Conservation (phyloP, 345 rosid genomes). For the Rhodamnia rubescens region DNA sequence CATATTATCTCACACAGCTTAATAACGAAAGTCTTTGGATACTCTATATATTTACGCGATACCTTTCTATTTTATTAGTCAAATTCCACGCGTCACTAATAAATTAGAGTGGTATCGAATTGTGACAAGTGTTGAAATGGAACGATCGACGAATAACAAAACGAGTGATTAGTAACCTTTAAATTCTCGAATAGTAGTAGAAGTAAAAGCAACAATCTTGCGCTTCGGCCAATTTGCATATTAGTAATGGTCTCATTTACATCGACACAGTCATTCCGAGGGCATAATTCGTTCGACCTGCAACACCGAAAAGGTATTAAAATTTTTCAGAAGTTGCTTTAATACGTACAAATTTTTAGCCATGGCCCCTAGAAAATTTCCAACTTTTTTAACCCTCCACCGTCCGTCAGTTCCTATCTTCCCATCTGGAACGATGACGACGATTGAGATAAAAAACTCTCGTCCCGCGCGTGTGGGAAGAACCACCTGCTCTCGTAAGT, state of each 20-base stretch:
- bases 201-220: background rate
- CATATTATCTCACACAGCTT: too few relatives aligned
- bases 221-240: too few relatives aligned
- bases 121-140: background rate
- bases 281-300: too few relatives aligned
- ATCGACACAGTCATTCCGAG: too few relatives aligned
- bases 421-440: background rate
- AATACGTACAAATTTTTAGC: too few relatives aligned
- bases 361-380: background rate
- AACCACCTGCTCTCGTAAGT: background rate
- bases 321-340: too few relatives aligned
- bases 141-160: background rate
- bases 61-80: rapidly evolving
- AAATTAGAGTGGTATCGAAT: background rate
- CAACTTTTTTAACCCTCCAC: background rate
- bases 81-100: too few relatives aligned
- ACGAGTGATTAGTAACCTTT: background rate
- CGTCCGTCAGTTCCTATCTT: background rate
- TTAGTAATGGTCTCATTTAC: too few relatives aligned
- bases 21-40: too few relatives aligned
- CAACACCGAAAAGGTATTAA: too few relatives aligned
- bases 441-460: background rate
- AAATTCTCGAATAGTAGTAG: background rate
- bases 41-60: too few relatives aligned
- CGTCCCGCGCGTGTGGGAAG: constrained; percentile 7